Evolutionary conservation across 2,329 filamentous ascomycete species (phyloP).

Genomic region (Apiospora phragmitis): DNA sequence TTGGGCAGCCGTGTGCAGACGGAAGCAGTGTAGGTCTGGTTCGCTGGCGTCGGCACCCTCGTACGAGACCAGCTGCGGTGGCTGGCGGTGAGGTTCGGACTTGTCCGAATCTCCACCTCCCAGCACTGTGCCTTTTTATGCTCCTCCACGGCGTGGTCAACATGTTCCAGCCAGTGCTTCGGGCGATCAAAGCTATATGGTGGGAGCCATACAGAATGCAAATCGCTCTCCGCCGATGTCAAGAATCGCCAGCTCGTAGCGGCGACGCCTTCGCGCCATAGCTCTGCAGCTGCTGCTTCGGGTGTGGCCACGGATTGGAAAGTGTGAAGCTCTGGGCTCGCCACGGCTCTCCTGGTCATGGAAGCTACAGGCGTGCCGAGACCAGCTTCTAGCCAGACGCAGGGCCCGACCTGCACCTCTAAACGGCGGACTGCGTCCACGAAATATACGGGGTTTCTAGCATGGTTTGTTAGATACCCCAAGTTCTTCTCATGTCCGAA

Average conservation of each 20-base stretch:
- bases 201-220: not conserved
- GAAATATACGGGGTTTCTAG: slow-evolving; percentile 31
- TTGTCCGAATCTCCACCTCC: not conserved
- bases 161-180: not conserved
- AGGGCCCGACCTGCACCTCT: slow-evolving; percentile 17
- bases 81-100: not conserved
- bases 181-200: not conserved
- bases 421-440: slow-evolving; percentile 27
- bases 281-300: not conserved
- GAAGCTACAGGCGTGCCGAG: slow-evolving; percentile 22
- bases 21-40: not conserved
- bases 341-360: slow-evolving; percentile 17
- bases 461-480: slow-evolving; percentile 20
- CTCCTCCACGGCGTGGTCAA: not conserved
- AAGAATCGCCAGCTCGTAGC: not conserved
- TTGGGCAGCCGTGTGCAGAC: not conserved
- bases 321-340: not conserved
- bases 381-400: slow-evolving; percentile 36
- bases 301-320: slow-evolving; percentile 8
- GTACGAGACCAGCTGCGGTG: not conserved
- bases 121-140: not conserved
- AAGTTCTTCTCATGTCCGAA: not conserved
- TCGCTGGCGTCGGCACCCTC: not conserved
- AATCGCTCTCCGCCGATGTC: not conserved
- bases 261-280: not conserved